These are phyloP conservation scores for Diplodia sapinea DNA, from an alignment of 2,329 filamentous ascomycete genomes.

Conservation along the genomic window DNA sequence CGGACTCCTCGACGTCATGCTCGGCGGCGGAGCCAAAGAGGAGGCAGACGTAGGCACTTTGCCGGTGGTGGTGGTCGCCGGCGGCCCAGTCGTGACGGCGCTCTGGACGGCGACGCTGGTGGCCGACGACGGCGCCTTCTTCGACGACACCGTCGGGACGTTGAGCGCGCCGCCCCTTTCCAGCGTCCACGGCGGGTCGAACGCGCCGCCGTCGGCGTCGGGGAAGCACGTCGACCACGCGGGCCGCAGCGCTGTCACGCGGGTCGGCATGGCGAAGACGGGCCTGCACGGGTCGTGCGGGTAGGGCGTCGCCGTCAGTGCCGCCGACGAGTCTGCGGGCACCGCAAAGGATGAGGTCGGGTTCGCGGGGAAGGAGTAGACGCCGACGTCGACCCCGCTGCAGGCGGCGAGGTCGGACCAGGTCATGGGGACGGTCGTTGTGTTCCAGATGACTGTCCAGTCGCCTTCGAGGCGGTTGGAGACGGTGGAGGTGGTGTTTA, in stretches of 20 bases:
- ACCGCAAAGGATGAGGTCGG: neutral
- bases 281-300: neutral
- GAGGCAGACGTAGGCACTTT: too few relatives aligned
- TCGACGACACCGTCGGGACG: neutral
- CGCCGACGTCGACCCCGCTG: neutral
- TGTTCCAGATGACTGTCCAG: neutral
- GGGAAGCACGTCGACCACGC: slow-evolving; percentile 14
- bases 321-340: neutral
- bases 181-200: slow-evolving; percentile 6
- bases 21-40: neutral
- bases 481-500: neutral
- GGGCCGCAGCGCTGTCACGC: neutral
- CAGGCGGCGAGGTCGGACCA: neutral
- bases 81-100: too few relatives aligned
- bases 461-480: too few relatives aligned
- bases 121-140: too few relatives aligned
- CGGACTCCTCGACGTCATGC: neutral
- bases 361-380: neutral
- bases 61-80: too few relatives aligned
- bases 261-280: slow-evolving; percentile 6
- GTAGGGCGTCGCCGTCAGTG: neutral
- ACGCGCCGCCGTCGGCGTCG: neutral
- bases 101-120: too few relatives aligned
- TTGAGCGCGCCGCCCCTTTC: neutral
- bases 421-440: neutral